phyloP scores from a whole-genome alignment of 306 rosid genomes.

The Erythrophleum fordii region DNA sequence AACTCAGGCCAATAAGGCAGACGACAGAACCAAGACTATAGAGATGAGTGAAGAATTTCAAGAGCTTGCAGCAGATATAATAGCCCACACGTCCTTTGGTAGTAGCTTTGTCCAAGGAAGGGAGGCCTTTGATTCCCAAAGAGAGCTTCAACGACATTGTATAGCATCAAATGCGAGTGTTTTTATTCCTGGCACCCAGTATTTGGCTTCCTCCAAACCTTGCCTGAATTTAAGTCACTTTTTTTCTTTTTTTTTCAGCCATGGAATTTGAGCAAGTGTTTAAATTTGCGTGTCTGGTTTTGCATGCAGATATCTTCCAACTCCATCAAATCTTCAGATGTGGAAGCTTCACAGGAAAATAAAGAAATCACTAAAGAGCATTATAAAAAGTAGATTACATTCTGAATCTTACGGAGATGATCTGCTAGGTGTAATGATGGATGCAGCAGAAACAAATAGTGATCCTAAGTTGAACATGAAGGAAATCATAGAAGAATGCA shows the following conservation, averaged over 20 bases:
- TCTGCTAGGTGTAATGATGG: conserved; percentile 42
- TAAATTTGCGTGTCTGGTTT: neutral
- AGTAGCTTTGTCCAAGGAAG: conserved; percentile 37
- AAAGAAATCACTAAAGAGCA: conserved; percentile 19
- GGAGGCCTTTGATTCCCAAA: conserved; percentile 39
- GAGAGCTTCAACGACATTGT: conserved; percentile 1
- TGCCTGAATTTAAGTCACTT: neutral
- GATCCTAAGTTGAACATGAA: conserved; percentile 35
- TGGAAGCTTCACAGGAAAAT: conserved; percentile 47
- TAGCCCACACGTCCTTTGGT: conserved; percentile 45
- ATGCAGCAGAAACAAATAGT: conserved; percentile 5
- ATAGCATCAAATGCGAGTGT: neutral
- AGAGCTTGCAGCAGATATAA: conserved; percentile 45
- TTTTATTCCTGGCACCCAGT: conserved; percentile 50
- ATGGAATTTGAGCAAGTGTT: neutral
- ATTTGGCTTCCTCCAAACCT: conserved; percentile 14
- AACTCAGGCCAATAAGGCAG: conserved; percentile 2
- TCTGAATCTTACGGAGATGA: conserved; percentile 37
- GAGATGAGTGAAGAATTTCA: conserved; percentile 31
- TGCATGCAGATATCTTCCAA: conserved; percentile 42
- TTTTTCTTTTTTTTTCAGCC: too few relatives aligned
- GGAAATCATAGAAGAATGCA: conserved; percentile 43
- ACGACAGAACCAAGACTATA: conserved; percentile 16
- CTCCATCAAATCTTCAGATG: conserved; percentile 32
- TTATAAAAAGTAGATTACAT: conserved; percentile 40